Percentiles rank a stretch among this genome's conserved stretches.
Conservation (phyloP, 805 yeast species). For the Teunomyces gatunensis region DNA sequence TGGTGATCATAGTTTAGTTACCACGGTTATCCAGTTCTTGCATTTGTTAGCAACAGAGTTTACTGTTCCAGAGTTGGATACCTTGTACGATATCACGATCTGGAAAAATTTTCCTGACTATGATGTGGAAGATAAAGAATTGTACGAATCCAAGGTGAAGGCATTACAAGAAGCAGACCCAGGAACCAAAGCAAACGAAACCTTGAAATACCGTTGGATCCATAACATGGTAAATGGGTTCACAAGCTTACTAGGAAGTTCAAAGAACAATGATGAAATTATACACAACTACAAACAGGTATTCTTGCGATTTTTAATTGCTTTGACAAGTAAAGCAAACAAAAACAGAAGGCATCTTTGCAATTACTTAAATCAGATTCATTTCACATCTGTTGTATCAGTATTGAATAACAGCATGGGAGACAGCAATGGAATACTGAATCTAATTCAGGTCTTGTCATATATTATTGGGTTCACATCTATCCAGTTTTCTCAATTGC, state of each 20-base stretch:
- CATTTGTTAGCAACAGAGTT: background rate
- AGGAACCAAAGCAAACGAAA: background rate
- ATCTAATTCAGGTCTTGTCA: background rate
- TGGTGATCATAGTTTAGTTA: background rate
- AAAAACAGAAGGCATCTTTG: background rate
- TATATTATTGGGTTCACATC: background rate
- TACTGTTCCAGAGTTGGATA: background rate
- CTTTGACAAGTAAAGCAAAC: background rate
- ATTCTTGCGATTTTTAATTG: background rate
- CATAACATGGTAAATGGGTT: background rate
- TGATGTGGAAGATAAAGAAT: slow-evolving; percentile 5
- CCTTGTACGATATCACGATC: slow-evolving; percentile 28
- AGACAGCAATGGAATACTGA: background rate
- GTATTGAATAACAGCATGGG: background rate
- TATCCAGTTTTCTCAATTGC: background rate
- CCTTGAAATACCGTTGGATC: slow-evolving; percentile 7
- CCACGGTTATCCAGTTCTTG: background rate
- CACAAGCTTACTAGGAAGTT: background rate
- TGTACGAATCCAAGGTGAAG: background rate
- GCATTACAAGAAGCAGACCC: background rate
- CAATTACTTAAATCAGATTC: background rate
- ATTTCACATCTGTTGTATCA: background rate
- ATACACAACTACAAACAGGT: background rate
- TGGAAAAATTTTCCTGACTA: slow-evolving; percentile 23
- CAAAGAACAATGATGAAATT: background rate